Evolutionary conservation across 164 flowering plant species (phyloP), one percentile per base, ranked within the genome.

Genomic region (Vitis riparia): DNA sequence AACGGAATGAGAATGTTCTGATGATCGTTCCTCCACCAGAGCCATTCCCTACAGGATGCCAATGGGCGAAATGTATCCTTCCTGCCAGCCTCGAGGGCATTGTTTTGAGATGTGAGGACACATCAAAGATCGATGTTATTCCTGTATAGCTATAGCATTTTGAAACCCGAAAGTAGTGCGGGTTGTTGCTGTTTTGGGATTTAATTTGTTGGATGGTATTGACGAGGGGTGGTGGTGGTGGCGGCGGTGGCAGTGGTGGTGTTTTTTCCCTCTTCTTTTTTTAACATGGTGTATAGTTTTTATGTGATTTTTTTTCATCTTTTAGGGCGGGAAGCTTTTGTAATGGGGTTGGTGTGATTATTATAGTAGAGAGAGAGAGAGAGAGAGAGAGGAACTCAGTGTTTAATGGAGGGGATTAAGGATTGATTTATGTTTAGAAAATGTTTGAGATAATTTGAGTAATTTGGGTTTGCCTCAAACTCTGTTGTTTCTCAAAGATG

Each of bases 21-120:
- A 91, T 93, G 98, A 91, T 93, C 12, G 93, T 91, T 56, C 97
- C 98, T 67, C 93, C 94, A 0, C 80, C 88, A 0, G 96, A 93
- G 53, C 91, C 97, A 12, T 72, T 86, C 14, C 81, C 95, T 3
- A 88, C 93, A 1, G 94, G 96, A 69, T 92, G 98, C 76, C 98
- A 87, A 62, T 92, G 98, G 98, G 63, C 69, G 14, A 84, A 83
- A 56, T 89, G 90, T 65, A 82, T 91, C 59, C 89, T 92, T 64
- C 98, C 98, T 0, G 96, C 90, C 47, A 87, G 82, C 75, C 94
- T 92, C 5, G 96, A 92, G 63, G 98, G 98, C 47, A 86, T 92
- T 69, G 92, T 92, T 56, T 73, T 92, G 77, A 86, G 93, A 79
- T 92, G 91, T 17, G 98, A 92, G 73, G 96, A 92, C 79, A 75